These are phyloP conservation scores for Alternaria sp. DNA, from an alignment of 2,329 filamentous ascomycete genomes.

Conservation along the genomic window DNA sequence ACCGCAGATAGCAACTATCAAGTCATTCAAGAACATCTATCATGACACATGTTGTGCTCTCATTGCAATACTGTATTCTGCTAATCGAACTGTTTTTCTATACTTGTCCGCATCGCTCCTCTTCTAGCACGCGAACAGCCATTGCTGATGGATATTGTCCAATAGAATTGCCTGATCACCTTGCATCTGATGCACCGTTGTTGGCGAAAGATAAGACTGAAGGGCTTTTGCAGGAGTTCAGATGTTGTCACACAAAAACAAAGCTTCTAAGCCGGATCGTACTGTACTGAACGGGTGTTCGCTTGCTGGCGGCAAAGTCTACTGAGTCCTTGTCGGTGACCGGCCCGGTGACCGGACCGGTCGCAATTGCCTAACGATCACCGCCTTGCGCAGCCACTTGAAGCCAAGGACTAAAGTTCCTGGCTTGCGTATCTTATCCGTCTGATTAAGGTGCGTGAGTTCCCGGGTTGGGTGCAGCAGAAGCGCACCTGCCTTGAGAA, in stretches of 20 bases:
- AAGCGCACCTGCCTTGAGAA: background rate
- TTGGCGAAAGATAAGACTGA: background rate
- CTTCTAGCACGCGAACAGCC: background rate
- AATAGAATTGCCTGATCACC: background rate
- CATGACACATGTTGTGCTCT: background rate
- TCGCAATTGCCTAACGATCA: background rate
- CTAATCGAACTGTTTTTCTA: background rate
- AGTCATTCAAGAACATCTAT: background rate
- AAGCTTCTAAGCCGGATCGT: background rate
- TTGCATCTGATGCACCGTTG: background rate
- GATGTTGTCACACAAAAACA: background rate
- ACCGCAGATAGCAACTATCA: background rate
- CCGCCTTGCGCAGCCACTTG: background rate
- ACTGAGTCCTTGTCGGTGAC: background rate
- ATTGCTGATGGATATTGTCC: background rate
- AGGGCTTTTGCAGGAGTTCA: background rate
- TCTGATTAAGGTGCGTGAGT: background rate
- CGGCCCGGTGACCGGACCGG: conserved; percentile 5
- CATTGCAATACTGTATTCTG: background rate
- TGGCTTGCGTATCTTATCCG: background rate
- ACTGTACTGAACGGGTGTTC: background rate
- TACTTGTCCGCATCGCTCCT: background rate
- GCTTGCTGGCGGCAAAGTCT: background rate
- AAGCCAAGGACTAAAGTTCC: background rate
- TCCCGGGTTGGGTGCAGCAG: background rate